Percentiles rank a stretch among this genome's conserved stretches.
Evolutionary conservation across 371 early-diverging fungal genomes (phyloP).

Genomic region (Chytridium lagenaria): DNA sequence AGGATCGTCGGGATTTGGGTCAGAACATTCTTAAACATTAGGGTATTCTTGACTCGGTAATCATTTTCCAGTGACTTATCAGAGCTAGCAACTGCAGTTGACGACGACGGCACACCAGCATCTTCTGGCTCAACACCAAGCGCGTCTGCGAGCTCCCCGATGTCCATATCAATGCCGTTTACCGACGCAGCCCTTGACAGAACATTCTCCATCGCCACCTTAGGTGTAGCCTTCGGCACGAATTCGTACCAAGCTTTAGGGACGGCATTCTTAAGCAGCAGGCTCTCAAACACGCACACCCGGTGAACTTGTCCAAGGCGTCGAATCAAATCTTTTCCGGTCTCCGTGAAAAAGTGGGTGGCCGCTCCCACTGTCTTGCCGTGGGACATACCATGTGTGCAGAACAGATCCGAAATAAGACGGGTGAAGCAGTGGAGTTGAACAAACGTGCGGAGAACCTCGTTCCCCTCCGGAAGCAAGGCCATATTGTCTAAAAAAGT

Average conservation of each 20-base stretch:
- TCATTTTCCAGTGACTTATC: conserved; percentile 60
- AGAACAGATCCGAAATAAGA: conserved; percentile 77
- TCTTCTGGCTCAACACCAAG: conserved; percentile 25
- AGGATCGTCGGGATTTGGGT: conserved; percentile 71
- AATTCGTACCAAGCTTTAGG: conserved; percentile 72
- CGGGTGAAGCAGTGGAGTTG: conserved; percentile 69
- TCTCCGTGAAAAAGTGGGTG: conserved; percentile 65
- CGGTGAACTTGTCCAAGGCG: conserved; percentile 72
- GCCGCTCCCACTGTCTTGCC: conserved; percentile 68
- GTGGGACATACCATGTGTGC: conserved; percentile 69
- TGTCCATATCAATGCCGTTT: conserved; percentile 22
- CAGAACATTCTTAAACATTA: conserved; percentile 68
- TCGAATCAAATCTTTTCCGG: conserved; percentile 61
- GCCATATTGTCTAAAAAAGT: no score
- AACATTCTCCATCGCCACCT: conserved; percentile 9
- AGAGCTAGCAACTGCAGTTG: no score
- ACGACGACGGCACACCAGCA: not conserved
- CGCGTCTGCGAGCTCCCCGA: conserved; percentile 39
- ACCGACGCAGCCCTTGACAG: conserved; percentile 18
- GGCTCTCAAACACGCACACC: conserved; percentile 71
- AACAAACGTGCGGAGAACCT: conserved; percentile 63
- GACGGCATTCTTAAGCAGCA: conserved; percentile 65
- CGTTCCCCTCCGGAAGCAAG: conserved; percentile 59
- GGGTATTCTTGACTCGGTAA: conserved; percentile 71
- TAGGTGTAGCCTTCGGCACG: conserved; percentile 30